A percentile compares a stretch with the other conserved stretches of the same genome.
Conservation (phyloP, 2,329 filamentous ascomycete species). For the Ascochyta koolunga region DNA sequence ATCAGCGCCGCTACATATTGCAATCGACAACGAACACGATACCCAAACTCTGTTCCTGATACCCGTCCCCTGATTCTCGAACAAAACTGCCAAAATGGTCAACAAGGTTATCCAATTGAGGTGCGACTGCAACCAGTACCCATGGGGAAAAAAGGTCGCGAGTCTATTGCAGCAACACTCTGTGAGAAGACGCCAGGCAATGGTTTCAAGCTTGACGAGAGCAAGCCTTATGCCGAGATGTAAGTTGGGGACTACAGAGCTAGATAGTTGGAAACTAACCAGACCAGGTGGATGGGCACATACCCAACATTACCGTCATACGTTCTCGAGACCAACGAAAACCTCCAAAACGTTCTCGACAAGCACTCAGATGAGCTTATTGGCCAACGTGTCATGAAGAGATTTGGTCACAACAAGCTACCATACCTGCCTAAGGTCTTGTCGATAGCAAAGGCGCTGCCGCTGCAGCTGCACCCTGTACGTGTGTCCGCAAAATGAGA, state of each 20-base stretch:
- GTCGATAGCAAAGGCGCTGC: conserved; percentile 76
- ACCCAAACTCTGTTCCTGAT: not conserved
- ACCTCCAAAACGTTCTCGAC: conserved; percentile 69
- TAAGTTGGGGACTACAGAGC: conserved; percentile 15
- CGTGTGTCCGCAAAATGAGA: not conserved
- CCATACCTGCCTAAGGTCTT: conserved; percentile 79
- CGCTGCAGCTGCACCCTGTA: conserved; percentile 73
- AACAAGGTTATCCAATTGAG: conserved; percentile 60
- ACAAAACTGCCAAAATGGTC: conserved; percentile 48
- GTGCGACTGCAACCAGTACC: conserved; percentile 66
- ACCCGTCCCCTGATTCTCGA: not conserved
- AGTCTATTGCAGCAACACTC: conserved; percentile 69
- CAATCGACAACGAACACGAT: not conserved
- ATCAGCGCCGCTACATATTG: not conserved
- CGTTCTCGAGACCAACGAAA: conserved; percentile 66
- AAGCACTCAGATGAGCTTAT: conserved; percentile 66
- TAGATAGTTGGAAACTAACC: conserved; percentile 8
- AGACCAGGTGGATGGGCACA: conserved; percentile 70
- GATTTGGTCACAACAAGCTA: conserved; percentile 67
- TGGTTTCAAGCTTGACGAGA: conserved; percentile 68
- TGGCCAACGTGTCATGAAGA: conserved; percentile 65
- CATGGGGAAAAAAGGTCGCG: conserved; percentile 72
- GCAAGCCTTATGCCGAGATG: conserved; percentile 68
- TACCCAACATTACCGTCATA: conserved; percentile 74
- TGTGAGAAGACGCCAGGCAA: conserved; percentile 69